These are phyloP conservation scores for Prunus persica DNA, from an alignment of 306 rosid species.

Conservation along the genomic window DNA sequence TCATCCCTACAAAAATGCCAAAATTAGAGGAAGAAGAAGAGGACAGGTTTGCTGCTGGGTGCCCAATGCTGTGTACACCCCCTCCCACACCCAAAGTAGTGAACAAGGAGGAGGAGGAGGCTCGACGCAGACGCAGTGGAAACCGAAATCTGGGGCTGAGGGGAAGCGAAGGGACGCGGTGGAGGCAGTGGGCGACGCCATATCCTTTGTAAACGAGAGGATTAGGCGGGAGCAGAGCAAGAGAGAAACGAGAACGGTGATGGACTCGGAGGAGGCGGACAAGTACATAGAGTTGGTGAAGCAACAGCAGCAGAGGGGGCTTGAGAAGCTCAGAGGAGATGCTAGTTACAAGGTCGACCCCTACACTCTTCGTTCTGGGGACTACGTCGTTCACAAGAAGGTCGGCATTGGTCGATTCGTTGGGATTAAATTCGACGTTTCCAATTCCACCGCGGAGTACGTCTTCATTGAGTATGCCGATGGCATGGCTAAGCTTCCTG, in stretches of 20 bases:
- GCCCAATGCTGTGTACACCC: slow-evolving; percentile 45
- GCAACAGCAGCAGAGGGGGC: slow-evolving; percentile 86
- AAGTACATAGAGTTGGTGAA: slow-evolving; percentile 70
- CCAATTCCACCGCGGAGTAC: slow-evolving; percentile 43
- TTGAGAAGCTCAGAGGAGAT: slow-evolving; percentile 76
- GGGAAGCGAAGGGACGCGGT: slow-evolving; percentile 23
- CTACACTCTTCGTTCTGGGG: slow-evolving; percentile 81
- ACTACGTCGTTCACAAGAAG: slow-evolving; percentile 89
- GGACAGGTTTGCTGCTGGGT: slow-evolving; percentile 10
- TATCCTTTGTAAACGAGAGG: slow-evolving; percentile 60
- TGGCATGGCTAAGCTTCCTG: slow-evolving; percentile 95
- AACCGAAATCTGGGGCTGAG: slow-evolving; percentile 14
- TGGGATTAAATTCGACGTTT: slow-evolving; percentile 67
- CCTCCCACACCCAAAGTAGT: slow-evolving; percentile 29
- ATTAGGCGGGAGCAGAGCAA: slow-evolving; percentile 60
- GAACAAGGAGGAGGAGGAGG: background rate
- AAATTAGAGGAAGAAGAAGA: background rate
- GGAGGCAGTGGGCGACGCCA: slow-evolving; percentile 56
- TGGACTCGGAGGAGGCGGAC: slow-evolving; percentile 73
- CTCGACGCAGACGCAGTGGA: background rate
- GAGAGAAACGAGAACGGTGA: slow-evolving; percentile 41
- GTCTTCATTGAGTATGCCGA: slow-evolving; percentile 91
- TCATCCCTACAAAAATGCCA: background rate
- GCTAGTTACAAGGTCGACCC: slow-evolving; percentile 78
- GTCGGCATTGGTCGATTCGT: slow-evolving; percentile 92